Percentiles rank a stretch among this genome's conserved stretches.
Evolutionary conservation across 2,329 filamentous ascomycete genomes (phyloP).

Genomic region (Atkinsonella texensis): DNA sequence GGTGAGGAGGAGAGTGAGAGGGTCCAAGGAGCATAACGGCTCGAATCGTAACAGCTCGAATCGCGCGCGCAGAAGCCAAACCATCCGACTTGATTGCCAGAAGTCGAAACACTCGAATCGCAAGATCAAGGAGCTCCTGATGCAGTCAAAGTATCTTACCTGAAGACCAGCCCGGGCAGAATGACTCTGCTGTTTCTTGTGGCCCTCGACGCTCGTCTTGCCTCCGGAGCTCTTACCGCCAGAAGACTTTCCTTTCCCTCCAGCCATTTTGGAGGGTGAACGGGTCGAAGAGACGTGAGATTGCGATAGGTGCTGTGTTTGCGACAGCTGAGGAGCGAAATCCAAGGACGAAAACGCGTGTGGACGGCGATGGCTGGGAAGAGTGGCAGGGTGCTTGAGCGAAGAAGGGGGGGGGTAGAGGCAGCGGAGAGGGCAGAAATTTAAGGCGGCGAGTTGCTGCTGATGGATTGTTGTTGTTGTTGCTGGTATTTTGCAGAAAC

Average conservation of each 20-base stretch:
- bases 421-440: constrained; percentile 12
- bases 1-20: neutral
- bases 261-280: constrained; percentile 40
- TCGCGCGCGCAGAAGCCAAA: constrained; percentile 6
- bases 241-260: constrained; percentile 87
- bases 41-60: constrained; percentile 11
- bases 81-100: neutral
- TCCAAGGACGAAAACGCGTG: constrained; percentile 5
- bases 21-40: neutral
- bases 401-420: constrained; percentile 4
- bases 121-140: constrained; percentile 3
- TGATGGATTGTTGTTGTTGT: constrained; percentile 6
- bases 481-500: neutral
- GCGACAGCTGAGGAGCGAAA: neutral
- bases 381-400: constrained; percentile 4
- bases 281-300: neutral
- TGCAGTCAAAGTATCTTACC: constrained; percentile 41
- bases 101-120: constrained; percentile 1
- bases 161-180: constrained; percentile 90
- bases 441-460: constrained; percentile 3
- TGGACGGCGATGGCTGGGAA: neutral
- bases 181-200: constrained; percentile 89
- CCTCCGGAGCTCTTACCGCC: constrained; percentile 81
- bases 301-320: neutral
- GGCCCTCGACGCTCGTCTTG: constrained; percentile 53